Conservation (phyloP, 2,329 filamentous ascomycete species). For the Phyllosticta citrichinensis region DNA sequence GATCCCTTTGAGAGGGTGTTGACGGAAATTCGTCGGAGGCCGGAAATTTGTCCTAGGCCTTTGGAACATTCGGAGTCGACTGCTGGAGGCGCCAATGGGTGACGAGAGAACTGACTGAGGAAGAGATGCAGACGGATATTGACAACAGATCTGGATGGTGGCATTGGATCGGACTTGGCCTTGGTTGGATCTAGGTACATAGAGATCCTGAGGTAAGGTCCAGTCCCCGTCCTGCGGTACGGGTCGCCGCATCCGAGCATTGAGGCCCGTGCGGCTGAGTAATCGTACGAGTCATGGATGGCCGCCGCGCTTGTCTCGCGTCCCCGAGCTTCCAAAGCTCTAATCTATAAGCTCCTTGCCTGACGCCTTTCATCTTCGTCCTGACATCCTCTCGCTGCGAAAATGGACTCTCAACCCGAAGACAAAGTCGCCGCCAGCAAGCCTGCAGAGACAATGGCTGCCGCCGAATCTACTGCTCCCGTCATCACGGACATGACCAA, state of each 20-base stretch:
- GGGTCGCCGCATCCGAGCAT: neutral
- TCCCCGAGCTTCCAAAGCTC: neutral
- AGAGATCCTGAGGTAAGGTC: no score
- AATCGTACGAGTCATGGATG: neutral
- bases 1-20: neutral
- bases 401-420: neutral
- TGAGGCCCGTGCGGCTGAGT: neutral
- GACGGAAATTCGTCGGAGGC: neutral
- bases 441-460: neutral
- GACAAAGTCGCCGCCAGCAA: neutral
- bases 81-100: neutral
- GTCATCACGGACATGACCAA: neutral
- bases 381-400: neutral
- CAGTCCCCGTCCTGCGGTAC: neutral
- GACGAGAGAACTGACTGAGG: neutral
- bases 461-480: neutral
- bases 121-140: neutral
- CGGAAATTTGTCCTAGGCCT: neutral
- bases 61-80: neutral
- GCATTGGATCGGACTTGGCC: no score
- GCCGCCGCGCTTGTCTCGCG: neutral
- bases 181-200: no score
- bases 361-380: neutral
- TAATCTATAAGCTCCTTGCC: constrained; percentile 3
- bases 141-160: no score